A percentile compares a stretch with the other conserved stretches of the same genome.
These are phyloP conservation scores for Schizosaccharomyces osmophilus DNA, from an alignment of 805 yeast genomes.

Conservation along the genomic window DNA sequence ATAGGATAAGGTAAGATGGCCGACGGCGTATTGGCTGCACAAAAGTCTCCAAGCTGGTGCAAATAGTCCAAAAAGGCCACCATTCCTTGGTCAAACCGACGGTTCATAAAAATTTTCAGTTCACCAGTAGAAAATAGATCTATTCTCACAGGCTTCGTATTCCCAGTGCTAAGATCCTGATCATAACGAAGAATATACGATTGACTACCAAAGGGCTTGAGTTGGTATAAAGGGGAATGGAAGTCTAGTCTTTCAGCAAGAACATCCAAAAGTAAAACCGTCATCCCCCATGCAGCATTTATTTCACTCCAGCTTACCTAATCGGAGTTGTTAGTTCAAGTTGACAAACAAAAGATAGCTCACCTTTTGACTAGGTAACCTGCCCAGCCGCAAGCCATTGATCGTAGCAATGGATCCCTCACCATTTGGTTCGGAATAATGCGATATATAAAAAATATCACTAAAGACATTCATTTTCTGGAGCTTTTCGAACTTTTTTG, in stretches of 20 bases:
- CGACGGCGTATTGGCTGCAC: background rate
- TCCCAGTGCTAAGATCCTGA: background rate
- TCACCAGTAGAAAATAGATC: background rate
- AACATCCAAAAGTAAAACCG: background rate
- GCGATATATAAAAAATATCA: conserved; percentile 45
- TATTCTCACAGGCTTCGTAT: background rate
- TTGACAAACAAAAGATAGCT: background rate
- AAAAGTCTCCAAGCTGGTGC: background rate
- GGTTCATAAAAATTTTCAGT: background rate
- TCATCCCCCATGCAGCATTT: conserved; percentile 2
- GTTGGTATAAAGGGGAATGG: background rate
- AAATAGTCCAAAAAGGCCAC: background rate
- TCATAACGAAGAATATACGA: background rate
- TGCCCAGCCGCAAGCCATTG: conserved; percentile 2
- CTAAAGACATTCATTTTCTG: conserved; percentile 60
- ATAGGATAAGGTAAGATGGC: background rate
- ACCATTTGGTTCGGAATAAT: background rate
- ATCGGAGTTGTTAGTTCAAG: background rate
- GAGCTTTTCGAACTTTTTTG: conserved; percentile 42
- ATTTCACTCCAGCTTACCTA: background rate
- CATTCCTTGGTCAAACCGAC: conserved; percentile 1
- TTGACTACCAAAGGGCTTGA: background rate
- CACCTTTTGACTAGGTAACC: background rate
- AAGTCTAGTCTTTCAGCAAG: background rate
- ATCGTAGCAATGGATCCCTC: conserved; percentile 4